phyloP scores from a whole-genome alignment of 2,329 filamentous ascomycete genomes.

The Westerdykella ornata region DNA sequence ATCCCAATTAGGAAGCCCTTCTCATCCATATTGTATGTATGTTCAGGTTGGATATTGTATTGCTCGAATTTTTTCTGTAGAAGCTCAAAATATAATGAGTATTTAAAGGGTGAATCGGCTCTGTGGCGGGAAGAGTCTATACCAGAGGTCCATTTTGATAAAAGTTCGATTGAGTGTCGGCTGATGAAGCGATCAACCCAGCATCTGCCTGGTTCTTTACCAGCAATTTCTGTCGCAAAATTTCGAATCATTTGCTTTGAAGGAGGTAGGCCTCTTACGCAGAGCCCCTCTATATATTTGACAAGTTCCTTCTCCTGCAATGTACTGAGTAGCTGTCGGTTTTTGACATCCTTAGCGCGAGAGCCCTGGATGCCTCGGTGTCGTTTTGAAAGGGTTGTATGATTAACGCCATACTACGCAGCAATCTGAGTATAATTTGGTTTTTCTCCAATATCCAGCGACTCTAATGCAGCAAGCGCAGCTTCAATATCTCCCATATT shows the following conservation, averaged over 20 bases:
- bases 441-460: no score
- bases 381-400: slow-evolving; percentile 1
- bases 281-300: slow-evolving; percentile 7
- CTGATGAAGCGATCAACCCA: slow-evolving; percentile 6
- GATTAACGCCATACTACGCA: no score
- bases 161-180: slow-evolving; percentile 1
- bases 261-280: slow-evolving; percentile 7
- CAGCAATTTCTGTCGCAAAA: slow-evolving; percentile 5
- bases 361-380: neutral
- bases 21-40: no score
- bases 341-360: neutral
- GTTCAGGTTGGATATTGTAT: no score
- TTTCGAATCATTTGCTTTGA: slow-evolving; percentile 8
- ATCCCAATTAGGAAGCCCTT: no score
- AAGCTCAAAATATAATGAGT: no score
- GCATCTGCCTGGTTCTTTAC: slow-evolving; percentile 3
- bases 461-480: no score
- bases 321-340: neutral
- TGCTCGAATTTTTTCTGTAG: no score
- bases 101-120: slow-evolving; percentile 9
- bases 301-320: slow-evolving; percentile 3
- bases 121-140: slow-evolving; percentile 9
- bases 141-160: slow-evolving; percentile 6
- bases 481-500: no score
- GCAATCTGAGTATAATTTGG: no score